Evolutionary conservation across 768 basidiomycete genomes (phyloP).

Genomic region (Basidioascus undulatus): DNA sequence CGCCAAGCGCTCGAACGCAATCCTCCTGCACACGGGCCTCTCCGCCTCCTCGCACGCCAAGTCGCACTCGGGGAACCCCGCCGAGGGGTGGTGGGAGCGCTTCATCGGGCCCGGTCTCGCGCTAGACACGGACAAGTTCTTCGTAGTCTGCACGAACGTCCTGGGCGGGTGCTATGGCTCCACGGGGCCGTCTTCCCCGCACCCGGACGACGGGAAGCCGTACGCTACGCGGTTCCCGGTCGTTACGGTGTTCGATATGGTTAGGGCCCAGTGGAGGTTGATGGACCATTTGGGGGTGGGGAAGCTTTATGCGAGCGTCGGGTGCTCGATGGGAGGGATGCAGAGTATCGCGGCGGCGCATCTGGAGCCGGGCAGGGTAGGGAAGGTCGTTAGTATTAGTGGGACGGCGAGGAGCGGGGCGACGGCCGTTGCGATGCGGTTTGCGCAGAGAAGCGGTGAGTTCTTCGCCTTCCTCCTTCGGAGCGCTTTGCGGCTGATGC

Average conservation of each 20-base stretch:
- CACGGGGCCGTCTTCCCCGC: slow-evolving; percentile 71
- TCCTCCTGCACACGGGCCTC: slow-evolving; percentile 84
- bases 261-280: slow-evolving; percentile 66
- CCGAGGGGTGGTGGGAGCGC: slow-evolving; percentile 94
- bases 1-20: slow-evolving; percentile 52
- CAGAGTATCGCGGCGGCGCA: slow-evolving; percentile 89
- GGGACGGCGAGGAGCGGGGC: slow-evolving; percentile 83
- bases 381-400: slow-evolving; percentile 77
- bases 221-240: slow-evolving; percentile 86
- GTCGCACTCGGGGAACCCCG: slow-evolving; percentile 44
- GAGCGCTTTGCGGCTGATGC: not conserved
- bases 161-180: slow-evolving; percentile 94
- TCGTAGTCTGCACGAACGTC: slow-evolving; percentile 86
- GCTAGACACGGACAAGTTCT: slow-evolving; percentile 77
- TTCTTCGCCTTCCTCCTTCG: no score
- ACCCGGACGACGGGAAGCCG: slow-evolving; percentile 29
- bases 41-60: slow-evolving; percentile 91
- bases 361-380: slow-evolving; percentile 67
- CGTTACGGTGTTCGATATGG: slow-evolving; percentile 90
- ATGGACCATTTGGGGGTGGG: slow-evolving; percentile 63
- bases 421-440: slow-evolving; percentile 80
- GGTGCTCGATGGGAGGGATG: slow-evolving; percentile 95
- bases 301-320: slow-evolving; percentile 76
- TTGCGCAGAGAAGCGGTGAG: slow-evolving; percentile 84
- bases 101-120: slow-evolving; percentile 91